Conservation (phyloP, 768 basidiomycete species). For the Cystofilobasidium ferigula region DNA sequence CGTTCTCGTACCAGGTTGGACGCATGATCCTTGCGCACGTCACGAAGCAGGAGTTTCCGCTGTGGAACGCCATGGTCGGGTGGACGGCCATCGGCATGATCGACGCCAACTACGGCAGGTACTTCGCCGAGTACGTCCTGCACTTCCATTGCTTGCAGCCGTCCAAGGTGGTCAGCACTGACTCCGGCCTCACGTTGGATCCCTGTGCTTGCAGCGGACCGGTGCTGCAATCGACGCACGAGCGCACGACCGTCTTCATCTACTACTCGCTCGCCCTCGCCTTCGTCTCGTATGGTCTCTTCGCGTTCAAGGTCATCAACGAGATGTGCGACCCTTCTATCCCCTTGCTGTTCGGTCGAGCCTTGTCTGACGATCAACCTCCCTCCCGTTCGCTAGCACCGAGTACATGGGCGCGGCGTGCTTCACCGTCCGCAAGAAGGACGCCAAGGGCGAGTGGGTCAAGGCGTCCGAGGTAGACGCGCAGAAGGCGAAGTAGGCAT, state of each 20-base stretch:
- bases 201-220: constrained; percentile 12
- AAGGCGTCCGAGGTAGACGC: constrained; percentile 13
- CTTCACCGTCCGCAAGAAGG: constrained; percentile 82
- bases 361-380: too few species aligned
- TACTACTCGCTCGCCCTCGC: constrained; percentile 59
- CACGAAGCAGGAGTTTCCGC: constrained; percentile 69
- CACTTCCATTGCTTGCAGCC: not conserved
- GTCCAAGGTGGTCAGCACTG: not conserved
- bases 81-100: constrained; percentile 65
- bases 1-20: constrained; percentile 52
- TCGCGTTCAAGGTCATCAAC: constrained; percentile 24
- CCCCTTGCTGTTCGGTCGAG: not conserved
- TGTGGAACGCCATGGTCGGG: constrained; percentile 77
- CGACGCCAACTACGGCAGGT: constrained; percentile 66
- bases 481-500: constrained; percentile 9
- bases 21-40: constrained; percentile 88
- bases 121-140: constrained; percentile 54
- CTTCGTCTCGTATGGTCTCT: constrained; percentile 11
- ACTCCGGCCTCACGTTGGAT: not conserved
- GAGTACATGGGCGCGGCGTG: constrained; percentile 87
- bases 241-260: constrained; percentile 59
- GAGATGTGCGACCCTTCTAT: constrained; percentile 18
- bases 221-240: constrained; percentile 52
- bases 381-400: constrained; percentile 48
- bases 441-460: constrained; percentile 34